Base-by-base conservation (phyloP, 768 basidiomycete genomes). In the Leccinum variicolor region DNA sequence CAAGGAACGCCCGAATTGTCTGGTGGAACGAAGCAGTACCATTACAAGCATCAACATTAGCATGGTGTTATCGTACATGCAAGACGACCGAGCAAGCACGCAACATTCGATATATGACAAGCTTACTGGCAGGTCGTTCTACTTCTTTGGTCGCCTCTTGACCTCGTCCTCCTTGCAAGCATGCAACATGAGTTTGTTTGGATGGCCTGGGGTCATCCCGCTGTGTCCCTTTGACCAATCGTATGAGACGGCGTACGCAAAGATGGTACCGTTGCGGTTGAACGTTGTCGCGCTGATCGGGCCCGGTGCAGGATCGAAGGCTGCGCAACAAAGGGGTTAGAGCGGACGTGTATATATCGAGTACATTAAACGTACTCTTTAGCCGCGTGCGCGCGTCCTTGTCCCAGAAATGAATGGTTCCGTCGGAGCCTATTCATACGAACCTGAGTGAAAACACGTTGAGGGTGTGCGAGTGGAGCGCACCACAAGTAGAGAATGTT, bases 151-250 rank as follows among this genome's bases (percentile, higher is more conserved):
- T 55, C 81, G 76, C 76, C 87, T 88, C 74, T 83, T 90, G 55
- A 92, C 88, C 73, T 93, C 91, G 21, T 93, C 91, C 52, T 93
- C 90, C 72, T 91, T 92, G 77, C 87, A 89, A 21, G 86, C 84
- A 67, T 92, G 90, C 63, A 94, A 67, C 84, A 90, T 87, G 63
- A 94, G 71, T 73, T 93, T 92, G 76, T 92, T 92, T 17, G 86
- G 84, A 53, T 75, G 74, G 8, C 77, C 76, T 3, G 82, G 79
- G 5, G 87, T 87, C 81, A 89, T 92, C 21, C 93, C 94, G 13
- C 86, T 84, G 70, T 94, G 90, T 8, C 93, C 92, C 69, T 94
- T 94, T 15, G 87, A 90, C 94, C 94, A 96, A 67, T 96, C 94
- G 62, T 96, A 96, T 13, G 92, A 93, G 23, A 96, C 74, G 1